phyloP scores from a whole-genome alignment of 495 filamentous ascomycete genomes.

The Platismatia glauca region DNA sequence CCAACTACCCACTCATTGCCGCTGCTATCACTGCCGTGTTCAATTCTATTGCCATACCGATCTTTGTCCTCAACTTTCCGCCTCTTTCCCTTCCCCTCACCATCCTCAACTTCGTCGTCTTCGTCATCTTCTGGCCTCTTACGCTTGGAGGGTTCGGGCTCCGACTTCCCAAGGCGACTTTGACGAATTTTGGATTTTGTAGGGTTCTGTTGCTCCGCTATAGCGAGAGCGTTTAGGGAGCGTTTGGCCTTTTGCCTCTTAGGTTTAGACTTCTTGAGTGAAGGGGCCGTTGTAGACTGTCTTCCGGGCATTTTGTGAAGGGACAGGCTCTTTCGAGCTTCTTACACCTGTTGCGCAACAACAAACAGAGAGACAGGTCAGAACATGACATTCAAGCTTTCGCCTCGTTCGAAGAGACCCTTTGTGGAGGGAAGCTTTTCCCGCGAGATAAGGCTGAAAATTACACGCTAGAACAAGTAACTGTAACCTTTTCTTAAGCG shows the following conservation, averaged over 20 bases:
- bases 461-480: background rate
- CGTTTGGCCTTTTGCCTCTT: conserved; percentile 47
- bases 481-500: background rate
- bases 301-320: conserved; percentile 54
- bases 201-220: conserved; percentile 58
- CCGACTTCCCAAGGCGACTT: conserved; percentile 50
- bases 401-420: background rate
- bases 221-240: conserved; percentile 73
- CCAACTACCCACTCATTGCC: conserved; percentile 83
- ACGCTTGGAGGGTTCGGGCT: conserved; percentile 38
- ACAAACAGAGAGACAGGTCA: background rate
- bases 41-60: conserved; percentile 25
- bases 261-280: conserved; percentile 31
- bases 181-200: conserved; percentile 42
- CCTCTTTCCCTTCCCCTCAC: conserved; percentile 39
- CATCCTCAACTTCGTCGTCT: conserved; percentile 36
- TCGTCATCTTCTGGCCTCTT: conserved; percentile 41
- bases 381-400: background rate
- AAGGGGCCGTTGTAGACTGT: conserved; percentile 48
- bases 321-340: background rate
- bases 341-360: background rate
- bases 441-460: conserved; percentile 17
- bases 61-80: conserved; percentile 22
- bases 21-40: conserved; percentile 69
- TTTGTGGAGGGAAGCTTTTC: conserved; percentile 7